Percentiles rank a stretch among this genome's conserved stretches.
phyloP scores from a whole-genome alignment of 352 stramenopile species.

The Phytophthora pinifolia region DNA sequence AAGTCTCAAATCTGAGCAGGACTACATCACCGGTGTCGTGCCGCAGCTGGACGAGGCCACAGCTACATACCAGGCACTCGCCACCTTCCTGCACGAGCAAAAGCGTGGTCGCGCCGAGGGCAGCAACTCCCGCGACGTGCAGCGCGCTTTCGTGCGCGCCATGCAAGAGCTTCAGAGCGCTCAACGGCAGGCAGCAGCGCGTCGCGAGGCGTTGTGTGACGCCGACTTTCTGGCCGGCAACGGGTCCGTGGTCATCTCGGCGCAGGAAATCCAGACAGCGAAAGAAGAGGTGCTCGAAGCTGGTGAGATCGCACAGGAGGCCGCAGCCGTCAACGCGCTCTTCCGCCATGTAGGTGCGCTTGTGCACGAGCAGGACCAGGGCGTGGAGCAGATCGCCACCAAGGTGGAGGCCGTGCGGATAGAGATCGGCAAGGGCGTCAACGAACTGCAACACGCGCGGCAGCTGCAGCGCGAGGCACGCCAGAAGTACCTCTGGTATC shows the following conservation, averaged over 20 bases:
- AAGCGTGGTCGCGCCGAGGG: constrained; percentile 49
- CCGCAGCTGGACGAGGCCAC: constrained; percentile 61
- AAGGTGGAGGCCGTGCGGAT: constrained; percentile 75
- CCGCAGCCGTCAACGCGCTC: constrained; percentile 63
- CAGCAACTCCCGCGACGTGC: constrained; percentile 51
- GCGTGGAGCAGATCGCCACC: constrained; percentile 67
- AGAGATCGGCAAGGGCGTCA: constrained; percentile 72
- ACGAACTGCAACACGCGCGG: constrained; percentile 63
- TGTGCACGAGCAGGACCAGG: constrained; percentile 62
- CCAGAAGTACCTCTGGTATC: constrained; percentile 60
- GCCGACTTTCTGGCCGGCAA: constrained; percentile 60
- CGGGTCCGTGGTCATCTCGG: constrained; percentile 44
- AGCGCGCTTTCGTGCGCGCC: constrained; percentile 58
- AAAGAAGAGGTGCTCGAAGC: constrained; percentile 78
- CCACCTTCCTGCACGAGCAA: constrained; percentile 61
- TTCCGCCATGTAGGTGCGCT: constrained; percentile 72
- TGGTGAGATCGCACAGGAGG: constrained; percentile 60
- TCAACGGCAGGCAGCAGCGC: constrained; percentile 49
- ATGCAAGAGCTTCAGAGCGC: constrained; percentile 76
- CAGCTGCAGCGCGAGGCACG: constrained; percentile 60
- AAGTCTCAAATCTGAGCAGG: constrained; percentile 47
- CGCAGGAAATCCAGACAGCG: constrained; percentile 66
- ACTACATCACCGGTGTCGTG: constrained; percentile 49
- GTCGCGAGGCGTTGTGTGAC: constrained; percentile 69
- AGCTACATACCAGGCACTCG: constrained; percentile 59